A percentile compares a stretch with the other conserved stretches of the same genome.
Evolutionary conservation across 371 early-diverging fungal species (phyloP).

Genomic region (Lichtheimia ornata): DNA sequence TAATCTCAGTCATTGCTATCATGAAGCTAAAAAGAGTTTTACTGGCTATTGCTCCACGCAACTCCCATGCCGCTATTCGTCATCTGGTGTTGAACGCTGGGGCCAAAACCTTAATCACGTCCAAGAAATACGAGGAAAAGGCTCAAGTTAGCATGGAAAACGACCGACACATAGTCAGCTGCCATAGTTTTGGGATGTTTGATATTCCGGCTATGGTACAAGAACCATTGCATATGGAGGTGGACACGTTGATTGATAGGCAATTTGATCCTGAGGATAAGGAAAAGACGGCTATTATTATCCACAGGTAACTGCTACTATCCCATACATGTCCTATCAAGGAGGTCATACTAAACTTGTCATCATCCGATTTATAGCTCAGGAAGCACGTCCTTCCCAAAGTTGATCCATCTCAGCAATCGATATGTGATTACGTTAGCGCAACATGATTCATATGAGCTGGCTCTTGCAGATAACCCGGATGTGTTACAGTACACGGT

Average conservation of each 20-base stretch:
- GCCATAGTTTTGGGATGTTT: no score
- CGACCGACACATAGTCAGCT: no score
- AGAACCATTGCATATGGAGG: constrained; percentile 1
- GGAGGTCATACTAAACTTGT: no score
- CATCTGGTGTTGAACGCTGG: constrained; percentile 22
- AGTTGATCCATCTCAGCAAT: constrained; percentile 31
- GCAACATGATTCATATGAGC: constrained; percentile 1
- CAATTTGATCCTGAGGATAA: constrained; percentile 5
- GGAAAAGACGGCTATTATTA: constrained; percentile 18
- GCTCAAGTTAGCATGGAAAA: background rate
- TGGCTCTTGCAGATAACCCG: background rate
- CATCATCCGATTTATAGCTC: constrained; percentile 13
- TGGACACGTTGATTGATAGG: no score
- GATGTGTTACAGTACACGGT: background rate
- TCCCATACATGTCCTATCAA: no score
- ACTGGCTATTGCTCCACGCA: constrained; percentile 30
- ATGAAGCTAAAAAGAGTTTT: constrained; percentile 20
- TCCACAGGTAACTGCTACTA: constrained; percentile 14
- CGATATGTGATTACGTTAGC: constrained; percentile 13
- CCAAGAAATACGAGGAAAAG: constrained; percentile 11
- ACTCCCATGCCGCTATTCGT: constrained; percentile 25
- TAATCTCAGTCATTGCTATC: constrained; percentile 24
- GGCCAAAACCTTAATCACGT: constrained; percentile 14
- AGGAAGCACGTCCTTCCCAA: constrained; percentile 27
- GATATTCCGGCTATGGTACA: background rate